Conservation (phyloP, 2,329 filamentous ascomycete species). For the Exophiala viscosa region DNA sequence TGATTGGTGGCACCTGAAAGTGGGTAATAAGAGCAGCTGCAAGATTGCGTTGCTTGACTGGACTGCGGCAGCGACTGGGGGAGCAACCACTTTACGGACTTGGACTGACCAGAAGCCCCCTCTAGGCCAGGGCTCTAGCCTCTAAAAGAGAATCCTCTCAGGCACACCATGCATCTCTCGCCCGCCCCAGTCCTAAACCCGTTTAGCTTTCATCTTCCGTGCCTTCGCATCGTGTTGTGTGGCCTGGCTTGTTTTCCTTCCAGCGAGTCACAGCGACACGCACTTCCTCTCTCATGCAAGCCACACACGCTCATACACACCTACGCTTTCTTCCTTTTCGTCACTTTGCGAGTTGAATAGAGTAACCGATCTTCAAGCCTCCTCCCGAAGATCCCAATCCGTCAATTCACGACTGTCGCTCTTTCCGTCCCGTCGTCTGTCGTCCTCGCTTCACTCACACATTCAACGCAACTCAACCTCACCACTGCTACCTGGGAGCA, state of each 20-base stretch:
- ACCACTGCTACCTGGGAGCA: constrained; percentile 3
- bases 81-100: too few relatives aligned
- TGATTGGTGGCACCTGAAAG: constrained; percentile 10
- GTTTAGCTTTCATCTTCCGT: too few relatives aligned
- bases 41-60: constrained; percentile 8
- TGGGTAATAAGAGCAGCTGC: constrained; percentile 1
- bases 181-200: too few relatives aligned
- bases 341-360: constrained; percentile 7
- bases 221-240: too few relatives aligned
- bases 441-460: not conserved
- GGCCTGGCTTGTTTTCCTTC: too few relatives aligned
- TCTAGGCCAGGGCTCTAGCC: too few relatives aligned
- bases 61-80: too few relatives aligned
- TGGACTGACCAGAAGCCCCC: too few relatives aligned
- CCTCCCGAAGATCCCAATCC: not conserved
- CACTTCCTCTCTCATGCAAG: not conserved
- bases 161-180: too few relatives aligned
- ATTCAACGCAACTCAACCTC: not conserved
- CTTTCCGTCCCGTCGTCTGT: constrained; percentile 26
- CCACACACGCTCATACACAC: constrained; percentile 4
- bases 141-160: too few relatives aligned
- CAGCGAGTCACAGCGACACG: too few relatives aligned
- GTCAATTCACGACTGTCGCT: constrained; percentile 26
- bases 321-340: constrained; percentile 6
- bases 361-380: constrained; percentile 3